Evolutionary conservation across 805 yeast species (phyloP), one percentile per base, ranked within the genome.

Genomic region (Kuraishia borneana): DNA sequence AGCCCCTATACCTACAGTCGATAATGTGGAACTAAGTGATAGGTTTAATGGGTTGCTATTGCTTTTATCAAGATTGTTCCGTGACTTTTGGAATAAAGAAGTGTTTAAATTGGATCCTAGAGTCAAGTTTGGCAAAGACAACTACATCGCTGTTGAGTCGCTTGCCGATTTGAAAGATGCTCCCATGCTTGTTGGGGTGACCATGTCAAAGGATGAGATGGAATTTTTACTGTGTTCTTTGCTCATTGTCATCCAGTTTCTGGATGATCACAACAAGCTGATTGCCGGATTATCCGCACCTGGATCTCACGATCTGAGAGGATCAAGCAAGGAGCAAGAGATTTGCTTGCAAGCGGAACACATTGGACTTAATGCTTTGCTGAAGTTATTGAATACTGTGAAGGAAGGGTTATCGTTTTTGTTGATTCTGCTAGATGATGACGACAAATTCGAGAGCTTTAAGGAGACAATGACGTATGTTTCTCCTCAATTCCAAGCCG

Each of bases 401-500:
- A 83, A 84, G 45, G 97, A 92, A 56, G 95, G 95, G 0, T 63
- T 89, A 21, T 85, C 96, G 2, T 92, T 92, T 51, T 61, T 92
- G 41, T 71, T 81, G 56, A 82, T 89, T 6, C 61, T 92, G 38
- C 66, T 78, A 40, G 94, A 85, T 44, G 95, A 87, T 50, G 69
- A 56, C 58, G 73, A 44, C 37, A 57, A 42, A 45, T 54, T 48
- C 47, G 53, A 43, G 41, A 55, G 48, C 13, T 73, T 83, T 39
- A 73, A 68, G 38, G 84, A 76, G 29, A 71, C 85, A 19, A 73
- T 88, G 58, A 72, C 73, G 35, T 83, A 71, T 47, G 61, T 92
- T 42, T 61, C 84, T 3, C 43, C 69, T 14, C 78, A 77, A n/a
- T 69, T 76, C 36, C 94, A 84, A 53, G 62, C 63, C 17, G 77